phyloP scores from a whole-genome alignment of 1,139 yeast species.

The Hyphopichia fennica region DNA sequence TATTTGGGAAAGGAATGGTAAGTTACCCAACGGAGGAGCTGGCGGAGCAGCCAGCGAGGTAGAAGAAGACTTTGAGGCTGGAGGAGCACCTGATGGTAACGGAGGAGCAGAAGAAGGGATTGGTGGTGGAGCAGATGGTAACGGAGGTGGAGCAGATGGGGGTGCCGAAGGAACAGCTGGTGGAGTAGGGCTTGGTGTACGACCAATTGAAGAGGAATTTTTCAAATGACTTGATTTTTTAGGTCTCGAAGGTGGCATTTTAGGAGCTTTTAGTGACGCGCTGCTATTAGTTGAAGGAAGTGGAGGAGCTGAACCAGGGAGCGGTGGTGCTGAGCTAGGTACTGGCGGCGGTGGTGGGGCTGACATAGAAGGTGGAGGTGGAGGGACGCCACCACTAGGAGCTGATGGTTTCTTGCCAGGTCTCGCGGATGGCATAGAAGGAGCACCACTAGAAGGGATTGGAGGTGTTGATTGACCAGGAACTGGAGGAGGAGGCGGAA shows the following conservation, averaged over 20 bases:
- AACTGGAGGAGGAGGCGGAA: constrained; percentile 1
- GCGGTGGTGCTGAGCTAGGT: constrained; percentile 16
- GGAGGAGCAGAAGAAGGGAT: constrained; percentile 15
- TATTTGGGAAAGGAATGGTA: constrained; percentile 57
- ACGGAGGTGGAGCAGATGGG: constrained; percentile 15
- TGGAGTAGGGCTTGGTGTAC: constrained; percentile 12
- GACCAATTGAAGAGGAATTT: constrained; percentile 19
- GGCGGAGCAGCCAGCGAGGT: constrained; percentile 22
- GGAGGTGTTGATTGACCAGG: constrained; percentile 24
- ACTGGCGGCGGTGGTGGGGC: constrained; percentile 18
- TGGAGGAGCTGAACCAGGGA: constrained; percentile 10
- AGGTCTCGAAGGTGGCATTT: constrained; percentile 31
- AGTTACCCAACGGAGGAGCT: constrained; percentile 20
- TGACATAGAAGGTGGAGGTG: constrained; percentile 16
- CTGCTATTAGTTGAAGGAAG: constrained; percentile 15
- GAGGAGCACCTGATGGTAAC: constrained; percentile 36
- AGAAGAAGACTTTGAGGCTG: constrained; percentile 26
- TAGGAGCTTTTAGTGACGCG: constrained; percentile 27
- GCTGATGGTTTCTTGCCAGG: constrained; percentile 1
- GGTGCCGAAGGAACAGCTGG: constrained; percentile 19
- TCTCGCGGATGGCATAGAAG: constrained; percentile 3
- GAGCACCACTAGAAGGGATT: background rate
- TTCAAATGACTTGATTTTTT: constrained; percentile 34
- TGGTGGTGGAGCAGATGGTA: constrained; percentile 13
- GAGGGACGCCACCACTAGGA: background rate